These are phyloP conservation scores for Cinnamomum chago DNA, from an alignment of 164 flowering plant species.

Conservation along the genomic window DNA sequence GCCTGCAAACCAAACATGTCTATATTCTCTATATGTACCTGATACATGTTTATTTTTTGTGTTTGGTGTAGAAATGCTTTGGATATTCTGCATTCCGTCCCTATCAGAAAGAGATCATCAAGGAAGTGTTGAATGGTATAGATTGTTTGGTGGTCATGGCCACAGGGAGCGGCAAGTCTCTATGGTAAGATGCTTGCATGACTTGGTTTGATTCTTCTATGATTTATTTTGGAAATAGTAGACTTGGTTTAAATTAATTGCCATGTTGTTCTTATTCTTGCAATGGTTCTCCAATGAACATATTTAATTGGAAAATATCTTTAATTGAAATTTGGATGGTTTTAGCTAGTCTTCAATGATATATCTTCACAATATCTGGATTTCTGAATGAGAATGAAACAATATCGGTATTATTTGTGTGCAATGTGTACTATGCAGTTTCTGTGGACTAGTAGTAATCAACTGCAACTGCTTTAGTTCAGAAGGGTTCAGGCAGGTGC, in stretches of 20 bases:
- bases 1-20: too few species aligned
- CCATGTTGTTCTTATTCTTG: not conserved
- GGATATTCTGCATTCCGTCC: constrained; percentile 49
- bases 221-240: not conserved
- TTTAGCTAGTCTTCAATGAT: too few species aligned
- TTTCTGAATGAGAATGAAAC: too few species aligned
- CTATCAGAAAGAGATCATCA: constrained; percentile 49
- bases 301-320: not conserved
- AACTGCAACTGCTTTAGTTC: too few species aligned
- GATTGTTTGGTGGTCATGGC: constrained; percentile 65
- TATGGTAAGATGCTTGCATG: constrained; percentile 36
- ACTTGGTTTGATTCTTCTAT: not conserved
- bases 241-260: too few species aligned
- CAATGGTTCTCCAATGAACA: not conserved
- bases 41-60: not conserved
- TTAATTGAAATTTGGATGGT: not conserved
- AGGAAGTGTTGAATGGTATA: constrained; percentile 33
- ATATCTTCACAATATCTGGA: too few species aligned
- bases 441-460: too few species aligned
- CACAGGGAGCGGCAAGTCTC: constrained; percentile 65
- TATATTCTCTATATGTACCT: not conserved
- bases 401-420: too few species aligned
- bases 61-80: constrained; percentile 35
- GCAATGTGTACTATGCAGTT: too few species aligned
- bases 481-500: too few species aligned